Conservation (phyloP, 768 basidiomycete species). For the Rhodosporidiobolus sp. region DNA sequence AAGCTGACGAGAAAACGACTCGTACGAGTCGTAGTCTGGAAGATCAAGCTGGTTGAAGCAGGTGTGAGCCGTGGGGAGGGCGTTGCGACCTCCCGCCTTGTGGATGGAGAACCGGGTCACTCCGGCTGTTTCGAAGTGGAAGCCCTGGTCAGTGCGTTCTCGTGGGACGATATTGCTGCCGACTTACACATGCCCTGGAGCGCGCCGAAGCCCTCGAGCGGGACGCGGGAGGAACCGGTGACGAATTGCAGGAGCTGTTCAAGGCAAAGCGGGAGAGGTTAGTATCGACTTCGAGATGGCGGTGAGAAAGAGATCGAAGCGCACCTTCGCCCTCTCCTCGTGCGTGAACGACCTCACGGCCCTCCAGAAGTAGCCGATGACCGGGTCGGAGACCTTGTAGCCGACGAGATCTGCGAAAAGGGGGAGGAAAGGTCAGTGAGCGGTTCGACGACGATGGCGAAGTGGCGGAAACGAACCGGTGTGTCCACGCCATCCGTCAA, state of each 20-base stretch:
- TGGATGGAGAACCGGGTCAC: conserved; percentile 41
- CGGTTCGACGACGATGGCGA: rapidly evolving
- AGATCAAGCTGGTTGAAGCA: conserved; percentile 42
- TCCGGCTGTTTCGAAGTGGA: conserved; percentile 46
- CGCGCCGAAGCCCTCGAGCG: conserved; percentile 88
- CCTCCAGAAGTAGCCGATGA: conserved; percentile 99
- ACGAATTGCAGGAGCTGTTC: conserved; percentile 81
- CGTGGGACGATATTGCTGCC: too few species aligned
- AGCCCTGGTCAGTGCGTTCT: conserved; percentile 47
- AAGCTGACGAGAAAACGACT: neutral
- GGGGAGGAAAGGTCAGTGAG: neutral
- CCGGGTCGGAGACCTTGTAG: conserved; percentile 75
- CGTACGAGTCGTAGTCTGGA: neutral
- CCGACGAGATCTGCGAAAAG: conserved; percentile 67
- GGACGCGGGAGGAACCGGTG: conserved; percentile 77
- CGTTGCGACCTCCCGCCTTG: conserved; percentile 13
- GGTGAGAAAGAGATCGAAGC: neutral
- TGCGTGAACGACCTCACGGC: conserved; percentile 95
- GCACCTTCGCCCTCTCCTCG: conserved; percentile 80
- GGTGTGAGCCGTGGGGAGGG: conserved; percentile 40
- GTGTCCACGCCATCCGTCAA: neutral
- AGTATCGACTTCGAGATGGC: neutral
- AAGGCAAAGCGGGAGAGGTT: neutral
- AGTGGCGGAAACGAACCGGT: neutral
- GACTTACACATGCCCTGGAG: conserved; percentile 57